These are phyloP conservation scores for Haplosporangium sp. DNA, from an alignment of 371 early-diverging fungal species.

Conservation along the genomic window DNA sequence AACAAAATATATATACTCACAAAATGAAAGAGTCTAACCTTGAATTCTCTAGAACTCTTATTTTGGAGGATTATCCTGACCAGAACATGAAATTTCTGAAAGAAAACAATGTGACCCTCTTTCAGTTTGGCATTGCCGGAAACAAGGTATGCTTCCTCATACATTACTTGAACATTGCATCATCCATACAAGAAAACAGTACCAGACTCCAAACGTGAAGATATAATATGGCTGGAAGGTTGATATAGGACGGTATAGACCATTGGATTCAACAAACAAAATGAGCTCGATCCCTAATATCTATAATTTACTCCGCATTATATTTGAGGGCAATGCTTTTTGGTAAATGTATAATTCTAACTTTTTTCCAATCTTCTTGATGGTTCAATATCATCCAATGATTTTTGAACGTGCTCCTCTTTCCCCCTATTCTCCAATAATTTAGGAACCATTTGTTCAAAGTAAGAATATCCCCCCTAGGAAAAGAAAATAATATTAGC, in stretches of 20 bases:
- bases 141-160: conserved; percentile 77
- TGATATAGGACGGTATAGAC: background rate
- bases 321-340: conserved; percentile 15
- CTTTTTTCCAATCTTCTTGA: conserved; percentile 12
- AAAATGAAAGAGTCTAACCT: background rate
- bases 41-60: conserved; percentile 73
- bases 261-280: background rate
- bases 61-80: conserved; percentile 95
- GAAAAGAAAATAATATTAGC: background rate
- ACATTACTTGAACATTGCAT: background rate
- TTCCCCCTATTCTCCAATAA: background rate
- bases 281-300: background rate
- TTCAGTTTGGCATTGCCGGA: conserved; percentile 97
- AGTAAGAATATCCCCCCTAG: conserved; percentile 60
- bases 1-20: no score
- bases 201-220: no score
- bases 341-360: background rate
- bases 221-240: background rate
- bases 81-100: conserved; percentile 91
- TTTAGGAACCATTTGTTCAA: conserved; percentile 97
- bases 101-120: conserved; percentile 84
- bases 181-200: background rate
- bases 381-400: conserved; percentile 38
- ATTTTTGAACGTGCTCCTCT: conserved; percentile 29
- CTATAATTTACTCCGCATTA: conserved; percentile 23